These are phyloP conservation scores for Hanseniaspora pseudoguilliermondii DNA, from an alignment of 805 yeast species.

Conservation along the genomic window DNA sequence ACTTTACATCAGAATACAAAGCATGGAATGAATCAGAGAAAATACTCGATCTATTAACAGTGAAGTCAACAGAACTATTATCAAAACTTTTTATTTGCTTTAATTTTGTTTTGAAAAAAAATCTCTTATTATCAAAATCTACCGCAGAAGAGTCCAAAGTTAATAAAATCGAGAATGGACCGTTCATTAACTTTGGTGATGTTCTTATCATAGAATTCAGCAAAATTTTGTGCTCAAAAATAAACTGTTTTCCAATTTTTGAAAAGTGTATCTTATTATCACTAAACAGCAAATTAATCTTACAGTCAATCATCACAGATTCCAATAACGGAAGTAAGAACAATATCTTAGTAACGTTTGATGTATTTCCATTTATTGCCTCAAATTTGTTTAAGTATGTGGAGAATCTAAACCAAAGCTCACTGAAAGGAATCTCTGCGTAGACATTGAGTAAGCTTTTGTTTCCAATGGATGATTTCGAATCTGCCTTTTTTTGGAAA, in stretches of 20 bases:
- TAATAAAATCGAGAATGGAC: slow-evolving; percentile 83
- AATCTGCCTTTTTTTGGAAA: slow-evolving; percentile 28
- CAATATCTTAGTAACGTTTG: slow-evolving; percentile 56
- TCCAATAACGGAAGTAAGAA: slow-evolving; percentile 78
- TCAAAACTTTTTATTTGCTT: slow-evolving; percentile 34
- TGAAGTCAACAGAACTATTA: slow-evolving; percentile 35
- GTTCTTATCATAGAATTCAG: slow-evolving; percentile 83
- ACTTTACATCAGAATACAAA: slow-evolving; percentile 64
- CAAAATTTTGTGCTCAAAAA: slow-evolving; percentile 76
- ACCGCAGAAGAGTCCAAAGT: slow-evolving; percentile 66
- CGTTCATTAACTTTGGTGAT: slow-evolving; percentile 88
- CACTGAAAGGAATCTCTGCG: slow-evolving; percentile 54
- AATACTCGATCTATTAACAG: slow-evolving; percentile 77
- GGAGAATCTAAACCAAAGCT: slow-evolving; percentile 75
- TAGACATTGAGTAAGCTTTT: slow-evolving; percentile 34
- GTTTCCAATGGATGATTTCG: slow-evolving; percentile 18
- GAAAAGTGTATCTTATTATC: slow-evolving; percentile 32
- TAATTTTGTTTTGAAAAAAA: slow-evolving; percentile 65
- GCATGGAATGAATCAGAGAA: slow-evolving; percentile 84
- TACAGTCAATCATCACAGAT: slow-evolving; percentile 91
- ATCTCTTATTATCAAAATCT: slow-evolving; percentile 88
- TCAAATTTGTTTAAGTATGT: slow-evolving; percentile 55
- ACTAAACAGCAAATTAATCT: slow-evolving; percentile 38
- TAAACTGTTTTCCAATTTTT: slow-evolving; percentile 53
- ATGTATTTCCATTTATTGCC: slow-evolving; percentile 21